Percentiles rank a stretch among this genome's conserved stretches.
Evolutionary conservation across 345 rosid species (phyloP).

Genomic region (Euphorbia pulcherrima): DNA sequence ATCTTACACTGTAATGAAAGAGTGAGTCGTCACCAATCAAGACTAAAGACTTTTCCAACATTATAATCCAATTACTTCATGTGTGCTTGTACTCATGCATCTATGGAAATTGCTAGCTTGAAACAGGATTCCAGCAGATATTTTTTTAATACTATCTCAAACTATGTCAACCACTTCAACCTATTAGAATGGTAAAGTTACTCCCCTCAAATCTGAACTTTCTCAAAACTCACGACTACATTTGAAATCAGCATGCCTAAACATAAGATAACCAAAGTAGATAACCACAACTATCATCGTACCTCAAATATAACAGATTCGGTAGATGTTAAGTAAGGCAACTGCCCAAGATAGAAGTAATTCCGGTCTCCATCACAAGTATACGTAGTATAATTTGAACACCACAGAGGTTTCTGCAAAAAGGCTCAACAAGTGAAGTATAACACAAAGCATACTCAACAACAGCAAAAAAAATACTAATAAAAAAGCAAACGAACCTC

Average conservation of each 20-base stretch:
- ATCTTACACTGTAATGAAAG: too few species aligned
- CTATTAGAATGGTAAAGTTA: not conserved
- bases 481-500: constrained; percentile 50
- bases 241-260: not conserved
- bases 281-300: constrained; percentile 4
- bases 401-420: constrained; percentile 90
- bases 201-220: not conserved
- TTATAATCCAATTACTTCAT: not conserved
- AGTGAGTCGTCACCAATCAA: not conserved
- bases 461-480: not conserved
- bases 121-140: not conserved
- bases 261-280: not conserved
- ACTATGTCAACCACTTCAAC: not conserved
- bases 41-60: not conserved
- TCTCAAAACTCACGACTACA: not conserved
- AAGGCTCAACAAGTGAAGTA: constrained; percentile 14
- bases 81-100: not conserved
- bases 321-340: constrained; percentile 70
- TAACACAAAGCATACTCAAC: not conserved
- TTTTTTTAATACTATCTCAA: not conserved
- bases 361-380: constrained; percentile 66
- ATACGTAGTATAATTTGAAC: constrained; percentile 39
- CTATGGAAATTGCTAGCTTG: not conserved
- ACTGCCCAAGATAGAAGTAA: constrained; percentile 75
- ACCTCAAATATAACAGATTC: constrained; percentile 84